These are phyloP conservation scores for Metarhizium humberi DNA, from an alignment of 2,329 filamentous ascomycete species.

Conservation along the genomic window DNA sequence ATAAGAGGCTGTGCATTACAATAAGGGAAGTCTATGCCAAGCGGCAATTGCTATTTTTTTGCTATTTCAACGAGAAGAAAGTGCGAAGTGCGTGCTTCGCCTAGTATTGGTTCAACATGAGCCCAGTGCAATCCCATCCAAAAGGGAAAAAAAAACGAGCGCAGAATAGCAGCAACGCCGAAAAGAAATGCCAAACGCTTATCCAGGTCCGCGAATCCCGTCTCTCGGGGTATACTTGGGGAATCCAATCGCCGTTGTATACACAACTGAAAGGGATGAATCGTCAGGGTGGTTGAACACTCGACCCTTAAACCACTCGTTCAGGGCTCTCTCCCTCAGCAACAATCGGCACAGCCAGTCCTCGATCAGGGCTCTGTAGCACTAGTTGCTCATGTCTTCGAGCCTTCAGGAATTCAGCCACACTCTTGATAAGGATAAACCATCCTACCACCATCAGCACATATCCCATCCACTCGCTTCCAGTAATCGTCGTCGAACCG, in stretches of 20 bases:
- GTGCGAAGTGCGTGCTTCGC: not conserved
- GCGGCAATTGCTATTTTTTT: not conserved
- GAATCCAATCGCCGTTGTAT: not conserved
- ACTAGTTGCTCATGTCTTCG: conserved; percentile 88
- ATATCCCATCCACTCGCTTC: conserved; percentile 84
- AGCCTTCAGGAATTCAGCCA: conserved; percentile 82
- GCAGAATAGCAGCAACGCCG: not conserved
- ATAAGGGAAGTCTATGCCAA: not conserved
- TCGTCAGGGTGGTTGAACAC: not conserved
- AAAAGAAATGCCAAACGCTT: not conserved
- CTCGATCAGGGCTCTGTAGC: conserved; percentile 83
- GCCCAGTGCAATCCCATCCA: not conserved
- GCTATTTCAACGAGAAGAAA: not conserved
- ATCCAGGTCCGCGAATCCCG: not conserved
- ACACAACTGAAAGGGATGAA: not conserved
- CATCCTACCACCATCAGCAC: conserved; percentile 93
- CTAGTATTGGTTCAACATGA: not conserved
- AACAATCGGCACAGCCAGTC: conserved; percentile 75
- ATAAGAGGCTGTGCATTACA: not conserved
- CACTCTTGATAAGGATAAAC: conserved; percentile 93
- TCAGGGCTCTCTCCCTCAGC: conserved; percentile 76
- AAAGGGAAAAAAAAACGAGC: not conserved
- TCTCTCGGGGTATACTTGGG: not conserved
- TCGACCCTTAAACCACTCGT: conserved; percentile 51
- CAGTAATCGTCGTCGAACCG: conserved; percentile 49